Evolutionary conservation across 2,329 filamentous ascomycete genomes (phyloP).

Genomic region (Zymoseptoria ardabiliae): DNA sequence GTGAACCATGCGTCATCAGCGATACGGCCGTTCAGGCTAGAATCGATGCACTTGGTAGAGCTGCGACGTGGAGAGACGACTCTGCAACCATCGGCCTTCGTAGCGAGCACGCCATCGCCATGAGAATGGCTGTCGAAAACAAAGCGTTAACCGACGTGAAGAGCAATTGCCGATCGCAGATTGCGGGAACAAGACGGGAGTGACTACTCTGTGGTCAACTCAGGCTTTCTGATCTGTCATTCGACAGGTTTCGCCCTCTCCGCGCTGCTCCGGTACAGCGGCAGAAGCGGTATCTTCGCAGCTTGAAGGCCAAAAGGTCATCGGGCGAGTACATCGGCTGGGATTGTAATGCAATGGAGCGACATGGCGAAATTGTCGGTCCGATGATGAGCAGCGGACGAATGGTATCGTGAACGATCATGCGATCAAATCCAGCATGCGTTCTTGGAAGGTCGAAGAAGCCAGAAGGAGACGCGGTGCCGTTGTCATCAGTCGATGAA

Average conservation of each 20-base stretch:
- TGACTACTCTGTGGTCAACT: not conserved
- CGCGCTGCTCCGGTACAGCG: not conserved
- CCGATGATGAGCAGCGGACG: not conserved
- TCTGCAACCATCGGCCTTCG: not conserved
- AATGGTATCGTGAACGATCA: not conserved
- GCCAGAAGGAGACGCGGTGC: not conserved
- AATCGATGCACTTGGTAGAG: not conserved
- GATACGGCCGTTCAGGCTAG: not conserved
- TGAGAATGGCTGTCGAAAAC: not conserved
- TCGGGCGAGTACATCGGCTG: not conserved
- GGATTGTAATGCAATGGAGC: not conserved
- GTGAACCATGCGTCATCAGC: not conserved
- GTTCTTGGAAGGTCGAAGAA: not conserved
- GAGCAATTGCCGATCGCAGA: not conserved
- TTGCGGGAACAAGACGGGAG: not conserved
- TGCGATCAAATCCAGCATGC: not conserved
- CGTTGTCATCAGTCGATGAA: not conserved
- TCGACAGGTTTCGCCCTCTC: not conserved
- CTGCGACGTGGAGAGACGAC: not conserved
- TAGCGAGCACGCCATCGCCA: not conserved
- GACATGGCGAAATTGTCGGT: not conserved
- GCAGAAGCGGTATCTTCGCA: not conserved
- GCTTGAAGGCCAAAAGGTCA: not conserved
- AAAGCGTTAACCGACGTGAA: not conserved
- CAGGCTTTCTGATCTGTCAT: not conserved